Conservation (phyloP, 768 basidiomycete genomes). For the Chalciporus chontae region DNA sequence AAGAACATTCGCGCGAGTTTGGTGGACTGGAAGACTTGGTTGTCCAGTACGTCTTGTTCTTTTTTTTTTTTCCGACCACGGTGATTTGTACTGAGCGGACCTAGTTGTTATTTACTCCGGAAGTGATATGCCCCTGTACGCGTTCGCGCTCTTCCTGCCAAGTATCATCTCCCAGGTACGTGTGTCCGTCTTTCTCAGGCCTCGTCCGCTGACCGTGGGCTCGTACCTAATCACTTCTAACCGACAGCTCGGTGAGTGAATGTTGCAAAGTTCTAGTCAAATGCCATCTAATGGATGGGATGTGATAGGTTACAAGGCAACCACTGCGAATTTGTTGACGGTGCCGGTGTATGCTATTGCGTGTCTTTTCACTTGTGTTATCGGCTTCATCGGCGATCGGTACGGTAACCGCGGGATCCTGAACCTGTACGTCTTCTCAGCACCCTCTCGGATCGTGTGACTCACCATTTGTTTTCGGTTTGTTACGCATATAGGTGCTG, state of each 20-base stretch:
- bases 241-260: conserved; percentile 38
- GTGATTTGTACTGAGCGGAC: neutral
- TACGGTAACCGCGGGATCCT: conserved; percentile 57
- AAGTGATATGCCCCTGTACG: conserved; percentile 65
- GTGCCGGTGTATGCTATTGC: conserved; percentile 76
- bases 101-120: conserved; percentile 57
- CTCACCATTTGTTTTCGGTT: neutral
- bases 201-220: neutral
- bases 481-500: conserved; percentile 16
- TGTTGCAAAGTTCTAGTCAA: neutral
- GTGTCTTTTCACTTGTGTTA: conserved; percentile 58
- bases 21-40: conserved; percentile 73
- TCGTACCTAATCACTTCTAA: neutral
- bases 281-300: neutral
- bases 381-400: conserved; percentile 63
- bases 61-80: neutral
- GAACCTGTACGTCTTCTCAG: conserved; percentile 48
- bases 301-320: conserved; percentile 57
- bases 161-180: conserved; percentile 70
- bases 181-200: neutral
- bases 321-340: conserved; percentile 70
- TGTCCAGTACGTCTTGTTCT: conserved; percentile 23
- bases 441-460: neutral
- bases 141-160: conserved; percentile 75
- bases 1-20: conserved; percentile 59